These are phyloP conservation scores for Clonostachys byssicola DNA, from an alignment of 2,329 filamentous ascomycete species.

Conservation along the genomic window DNA sequence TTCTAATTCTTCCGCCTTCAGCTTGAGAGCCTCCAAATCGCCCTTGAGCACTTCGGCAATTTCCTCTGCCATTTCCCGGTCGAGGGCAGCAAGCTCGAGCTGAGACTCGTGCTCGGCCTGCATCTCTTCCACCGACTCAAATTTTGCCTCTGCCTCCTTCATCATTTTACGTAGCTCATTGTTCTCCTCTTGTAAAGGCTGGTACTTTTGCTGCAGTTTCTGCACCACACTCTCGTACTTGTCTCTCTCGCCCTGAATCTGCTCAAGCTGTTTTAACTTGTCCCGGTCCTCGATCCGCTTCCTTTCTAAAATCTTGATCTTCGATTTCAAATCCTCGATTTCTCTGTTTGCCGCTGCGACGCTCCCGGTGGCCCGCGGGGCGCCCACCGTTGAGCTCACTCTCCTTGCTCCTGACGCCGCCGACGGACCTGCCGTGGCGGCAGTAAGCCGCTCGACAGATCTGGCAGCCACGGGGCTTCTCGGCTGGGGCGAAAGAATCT, in stretches of 20 bases:
- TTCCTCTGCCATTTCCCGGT: constrained; percentile 96
- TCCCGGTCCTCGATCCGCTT: constrained; percentile 84
- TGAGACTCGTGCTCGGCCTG: constrained; percentile 83
- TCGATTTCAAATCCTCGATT: constrained; percentile 84
- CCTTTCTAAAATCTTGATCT: constrained; percentile 81
- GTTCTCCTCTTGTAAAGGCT: constrained; percentile 78
- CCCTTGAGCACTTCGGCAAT: constrained; percentile 76
- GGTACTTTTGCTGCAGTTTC: constrained; percentile 85
- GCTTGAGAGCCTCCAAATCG: constrained; percentile 74
- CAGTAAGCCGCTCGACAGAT: constrained; percentile 48
- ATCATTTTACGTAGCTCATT: constrained; percentile 70
- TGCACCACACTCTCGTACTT: constrained; percentile 82
- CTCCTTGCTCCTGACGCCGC: constrained; percentile 18
- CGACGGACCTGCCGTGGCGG: constrained; percentile 16
- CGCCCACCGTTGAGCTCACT: constrained; percentile 13
- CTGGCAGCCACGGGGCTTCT: constrained; percentile 46
- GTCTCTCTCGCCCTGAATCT: constrained; percentile 70
- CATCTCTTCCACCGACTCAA: constrained; percentile 64
- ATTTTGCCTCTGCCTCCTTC: constrained; percentile 67
- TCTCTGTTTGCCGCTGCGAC: constrained; percentile 58
- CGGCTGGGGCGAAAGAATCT: constrained; percentile 42
- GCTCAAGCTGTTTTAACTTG: constrained; percentile 73
- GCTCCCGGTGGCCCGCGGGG: constrained; percentile 23
- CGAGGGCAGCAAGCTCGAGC: constrained; percentile 81
- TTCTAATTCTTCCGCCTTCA: constrained; percentile 77